phyloP scores from a whole-genome alignment of 2,329 filamentous ascomycete genomes.

The Hymenoscyphus repandus region DNA sequence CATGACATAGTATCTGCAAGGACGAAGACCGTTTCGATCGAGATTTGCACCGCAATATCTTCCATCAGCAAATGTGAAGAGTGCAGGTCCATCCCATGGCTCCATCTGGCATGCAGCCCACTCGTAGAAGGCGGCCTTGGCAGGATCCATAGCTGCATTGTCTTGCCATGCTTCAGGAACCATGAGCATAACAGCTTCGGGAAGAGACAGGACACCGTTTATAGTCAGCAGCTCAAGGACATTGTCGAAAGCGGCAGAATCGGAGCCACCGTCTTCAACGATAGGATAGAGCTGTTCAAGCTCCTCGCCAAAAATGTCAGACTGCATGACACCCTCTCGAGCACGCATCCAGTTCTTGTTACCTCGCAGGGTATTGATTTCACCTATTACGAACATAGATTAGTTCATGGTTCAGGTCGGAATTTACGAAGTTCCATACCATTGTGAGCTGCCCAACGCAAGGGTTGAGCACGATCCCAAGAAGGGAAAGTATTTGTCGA shows the following conservation, averaged over 20 bases:
- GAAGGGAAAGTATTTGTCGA: slow-evolving; percentile 98
- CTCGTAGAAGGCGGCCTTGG: slow-evolving; percentile 96
- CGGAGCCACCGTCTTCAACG: slow-evolving; percentile 92
- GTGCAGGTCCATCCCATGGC: slow-evolving; percentile 92
- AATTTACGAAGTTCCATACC: slow-evolving; percentile 44
- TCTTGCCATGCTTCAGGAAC: slow-evolving; percentile 98
- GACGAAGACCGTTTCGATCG: slow-evolving; percentile 89
- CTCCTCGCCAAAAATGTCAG: slow-evolving; percentile 86
- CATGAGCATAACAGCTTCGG: slow-evolving; percentile 98
- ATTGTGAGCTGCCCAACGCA: slow-evolving; percentile 96
- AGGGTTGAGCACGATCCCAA: slow-evolving; percentile 93
- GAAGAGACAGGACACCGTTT: slow-evolving; percentile 90
- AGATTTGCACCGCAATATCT: slow-evolving; percentile 96
- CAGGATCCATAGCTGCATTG: slow-evolving; percentile 84
- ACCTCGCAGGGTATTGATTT: slow-evolving; percentile 94
- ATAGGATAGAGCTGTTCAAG: slow-evolving; percentile 88
- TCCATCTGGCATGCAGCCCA: slow-evolving; percentile 99
- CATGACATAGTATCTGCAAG: slow-evolving; percentile 95
- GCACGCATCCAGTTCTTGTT: slow-evolving; percentile 99
- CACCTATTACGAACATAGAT: slow-evolving; percentile 42
- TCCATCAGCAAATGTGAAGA: slow-evolving; percentile 96
- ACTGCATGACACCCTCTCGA: slow-evolving; percentile 90
- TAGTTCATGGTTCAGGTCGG: slow-evolving; percentile 24
- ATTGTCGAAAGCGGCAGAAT: slow-evolving; percentile 96
- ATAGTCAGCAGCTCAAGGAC: slow-evolving; percentile 90